Conservation (phyloP, 352 stramenopile species). For the Paralagenidium karlingii region DNA sequence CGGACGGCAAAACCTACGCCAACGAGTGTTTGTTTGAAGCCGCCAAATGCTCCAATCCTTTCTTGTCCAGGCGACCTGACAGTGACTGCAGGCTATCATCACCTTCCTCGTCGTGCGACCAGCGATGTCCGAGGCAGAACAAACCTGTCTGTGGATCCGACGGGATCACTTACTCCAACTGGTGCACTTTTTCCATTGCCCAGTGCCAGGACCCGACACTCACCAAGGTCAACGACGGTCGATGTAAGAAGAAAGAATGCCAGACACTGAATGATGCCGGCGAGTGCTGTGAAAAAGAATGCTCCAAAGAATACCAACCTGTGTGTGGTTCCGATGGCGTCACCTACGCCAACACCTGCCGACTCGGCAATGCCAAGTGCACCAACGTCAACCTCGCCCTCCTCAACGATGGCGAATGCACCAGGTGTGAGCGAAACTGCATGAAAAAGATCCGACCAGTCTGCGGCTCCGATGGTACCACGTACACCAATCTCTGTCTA, state of each 20-base stretch:
- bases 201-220: neutral
- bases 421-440: too few relatives aligned
- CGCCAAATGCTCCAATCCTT: neutral
- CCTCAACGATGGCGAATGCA: neutral
- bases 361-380: conserved; percentile 5
- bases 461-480: conserved; percentile 6
- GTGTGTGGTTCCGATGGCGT: conserved; percentile 10
- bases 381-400: conserved; percentile 1
- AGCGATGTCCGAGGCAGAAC: neutral
- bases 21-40: neutral
- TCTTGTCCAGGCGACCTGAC: neutral
- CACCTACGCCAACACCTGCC: conserved; percentile 12
- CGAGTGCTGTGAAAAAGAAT: too few relatives aligned
- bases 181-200: neutral
- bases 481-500: conserved; percentile 7
- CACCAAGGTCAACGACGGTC: neutral
- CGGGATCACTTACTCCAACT: conserved; percentile 1
- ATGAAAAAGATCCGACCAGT: conserved; percentile 1
- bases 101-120: too few relatives aligned
- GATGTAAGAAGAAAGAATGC: too few relatives aligned
- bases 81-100: neutral
- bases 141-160: conserved; percentile 1
- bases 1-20: conserved; percentile 1
- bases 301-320: conserved; percentile 1
- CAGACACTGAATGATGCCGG: too few relatives aligned